Conservation (phyloP, 2,329 filamentous ascomycete genomes). For the Pestalotiopsis sp. region DNA sequence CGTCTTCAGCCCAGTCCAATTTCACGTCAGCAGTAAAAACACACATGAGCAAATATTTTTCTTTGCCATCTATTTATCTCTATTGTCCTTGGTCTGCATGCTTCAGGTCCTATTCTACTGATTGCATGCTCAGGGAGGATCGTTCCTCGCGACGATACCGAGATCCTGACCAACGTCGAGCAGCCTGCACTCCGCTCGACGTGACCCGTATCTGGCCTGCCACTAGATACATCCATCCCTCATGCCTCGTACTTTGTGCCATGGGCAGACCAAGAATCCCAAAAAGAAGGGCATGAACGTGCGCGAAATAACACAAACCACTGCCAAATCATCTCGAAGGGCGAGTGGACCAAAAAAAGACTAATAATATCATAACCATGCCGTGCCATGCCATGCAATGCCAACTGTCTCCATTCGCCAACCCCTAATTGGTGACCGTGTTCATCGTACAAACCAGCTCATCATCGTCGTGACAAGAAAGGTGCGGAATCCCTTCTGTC, state of each 20-base stretch:
- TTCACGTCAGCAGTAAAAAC: too few species aligned
- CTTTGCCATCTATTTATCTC: neutral
- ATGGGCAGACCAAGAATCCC: slow-evolving; percentile 14
- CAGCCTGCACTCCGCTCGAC: slow-evolving; percentile 33
- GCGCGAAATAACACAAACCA: neutral
- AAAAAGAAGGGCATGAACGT: neutral
- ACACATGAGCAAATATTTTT: neutral
- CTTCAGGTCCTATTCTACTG: slow-evolving; percentile 8
- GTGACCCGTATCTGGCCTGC: neutral
- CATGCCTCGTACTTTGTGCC: neutral
- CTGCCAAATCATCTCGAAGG: neutral
- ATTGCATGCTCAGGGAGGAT: neutral
- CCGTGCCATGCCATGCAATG: slow-evolving; percentile 9
- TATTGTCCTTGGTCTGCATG: slow-evolving; percentile 5
- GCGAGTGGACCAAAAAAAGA: neutral
- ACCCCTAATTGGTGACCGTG: slow-evolving; percentile 10
- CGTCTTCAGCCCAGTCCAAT: too few species aligned
- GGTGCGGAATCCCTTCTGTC: neutral
- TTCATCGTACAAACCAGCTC: slow-evolving; percentile 17
- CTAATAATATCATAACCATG: neutral
- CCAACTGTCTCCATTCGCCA: slow-evolving; percentile 10
- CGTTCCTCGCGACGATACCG: neutral
- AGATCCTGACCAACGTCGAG: slow-evolving; percentile 8
- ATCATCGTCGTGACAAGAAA: slow-evolving; percentile 9
- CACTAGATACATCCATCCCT: slow-evolving; percentile 3